Conservation (phyloP, 169 alveolate genomes). For the Perkinsus olseni region DNA sequence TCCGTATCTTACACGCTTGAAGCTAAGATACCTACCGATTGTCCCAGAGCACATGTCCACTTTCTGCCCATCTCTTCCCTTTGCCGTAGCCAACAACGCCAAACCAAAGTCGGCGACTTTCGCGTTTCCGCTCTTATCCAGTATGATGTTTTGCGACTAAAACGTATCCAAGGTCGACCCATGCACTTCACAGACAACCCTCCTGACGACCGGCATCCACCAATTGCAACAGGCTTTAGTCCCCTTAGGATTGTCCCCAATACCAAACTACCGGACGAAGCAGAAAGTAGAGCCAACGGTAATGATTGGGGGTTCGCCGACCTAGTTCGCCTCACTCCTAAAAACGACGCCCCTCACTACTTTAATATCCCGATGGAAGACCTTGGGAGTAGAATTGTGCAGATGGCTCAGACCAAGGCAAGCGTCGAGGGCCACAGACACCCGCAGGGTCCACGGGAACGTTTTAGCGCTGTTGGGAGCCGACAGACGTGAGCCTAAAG, state of each 20-base stretch:
- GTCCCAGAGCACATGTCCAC: neutral
- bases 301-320: too few relatives aligned
- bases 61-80: neutral
- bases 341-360: neutral
- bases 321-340: too few relatives aligned
- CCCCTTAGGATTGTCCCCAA: too few relatives aligned
- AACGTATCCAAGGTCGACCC: neutral
- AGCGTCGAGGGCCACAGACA: conserved; percentile 1
- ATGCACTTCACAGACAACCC: too few relatives aligned
- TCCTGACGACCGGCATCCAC: too few relatives aligned
- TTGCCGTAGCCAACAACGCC: neutral
- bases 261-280: too few relatives aligned
- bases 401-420: conserved; percentile 3
- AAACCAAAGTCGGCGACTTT: conserved; percentile 16
- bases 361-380: conserved; percentile 13
- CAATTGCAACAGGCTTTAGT: too few relatives aligned
- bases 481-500: neutral
- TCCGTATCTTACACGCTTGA: neutral
- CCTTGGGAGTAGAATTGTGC: neutral
- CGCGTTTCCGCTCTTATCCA: neutral
- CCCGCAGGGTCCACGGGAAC: conserved; percentile 7
- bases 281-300: too few relatives aligned
- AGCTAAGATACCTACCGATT: neutral
- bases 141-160: neutral
- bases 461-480: conserved; percentile 4